phyloP scores from a whole-genome alignment of 805 yeast species.

The Lipomyces yamanashiensis region DNA sequence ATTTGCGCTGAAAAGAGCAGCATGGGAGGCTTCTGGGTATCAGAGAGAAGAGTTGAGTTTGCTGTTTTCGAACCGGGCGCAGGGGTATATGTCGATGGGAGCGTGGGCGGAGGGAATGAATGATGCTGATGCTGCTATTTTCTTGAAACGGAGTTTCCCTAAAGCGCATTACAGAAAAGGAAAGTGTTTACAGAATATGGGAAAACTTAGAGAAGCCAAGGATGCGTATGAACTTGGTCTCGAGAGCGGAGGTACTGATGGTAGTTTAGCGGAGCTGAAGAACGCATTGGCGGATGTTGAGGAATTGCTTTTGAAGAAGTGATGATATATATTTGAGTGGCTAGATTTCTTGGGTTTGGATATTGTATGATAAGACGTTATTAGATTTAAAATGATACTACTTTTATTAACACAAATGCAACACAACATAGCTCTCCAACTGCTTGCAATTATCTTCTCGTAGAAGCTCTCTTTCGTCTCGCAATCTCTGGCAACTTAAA shows the following conservation, averaged over 20 bases:
- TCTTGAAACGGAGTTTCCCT: conserved; percentile 44
- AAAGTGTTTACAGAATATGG: conserved; percentile 38
- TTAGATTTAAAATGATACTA: neutral
- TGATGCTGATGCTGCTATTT: conserved; percentile 46
- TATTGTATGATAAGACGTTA: neutral
- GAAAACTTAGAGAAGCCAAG: conserved; percentile 40
- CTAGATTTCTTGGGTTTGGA: neutral
- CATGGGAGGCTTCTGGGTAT: conserved; percentile 47
- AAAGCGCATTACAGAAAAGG: conserved; percentile 47
- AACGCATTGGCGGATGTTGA: conserved; percentile 34
- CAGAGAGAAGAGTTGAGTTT: conserved; percentile 45
- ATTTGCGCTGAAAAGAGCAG: conserved; percentile 48
- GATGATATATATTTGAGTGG: neutral
- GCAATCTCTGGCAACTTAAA: conserved; percentile 67
- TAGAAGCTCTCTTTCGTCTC: conserved; percentile 20
- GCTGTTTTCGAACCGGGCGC: conserved; percentile 47
- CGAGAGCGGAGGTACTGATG: conserved; percentile 31
- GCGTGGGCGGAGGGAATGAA: conserved; percentile 48
- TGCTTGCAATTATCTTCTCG: conserved; percentile 8
- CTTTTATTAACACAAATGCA: neutral
- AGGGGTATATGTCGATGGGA: conserved; percentile 46
- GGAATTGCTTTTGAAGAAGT: conserved; percentile 8
- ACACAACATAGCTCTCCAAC: neutral
- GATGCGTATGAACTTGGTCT: conserved; percentile 39
- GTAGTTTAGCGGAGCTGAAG: conserved; percentile 36